Base-by-base conservation (phyloP, 2,329 filamentous ascomycete species). In the Colletotrichum sp. region DNA sequence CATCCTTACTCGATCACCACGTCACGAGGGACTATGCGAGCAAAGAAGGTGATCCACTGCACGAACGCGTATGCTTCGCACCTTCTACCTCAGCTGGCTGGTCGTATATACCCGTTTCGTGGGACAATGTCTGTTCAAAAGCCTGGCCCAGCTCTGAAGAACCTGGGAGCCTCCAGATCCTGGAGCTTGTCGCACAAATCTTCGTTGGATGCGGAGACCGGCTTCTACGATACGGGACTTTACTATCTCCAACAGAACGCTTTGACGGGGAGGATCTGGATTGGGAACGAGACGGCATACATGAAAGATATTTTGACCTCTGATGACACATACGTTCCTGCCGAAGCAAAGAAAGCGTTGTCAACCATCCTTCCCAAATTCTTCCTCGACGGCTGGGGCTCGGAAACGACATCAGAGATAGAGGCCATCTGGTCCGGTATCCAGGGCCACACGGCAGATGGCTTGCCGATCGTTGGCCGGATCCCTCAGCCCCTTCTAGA, bases 111-210 rank as follows among this genome's bases (percentile, higher is more conserved):
- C 60, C 86, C 86, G 0, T 80, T 85, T 21, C 83, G 86, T 39
- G 86, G 85, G 1, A 84, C 84, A 6, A 88, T 89, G 87, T 85
- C 85, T 4, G 84, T 85, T 6, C 87, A 88, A 75, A 79, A 81
- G 30, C 80, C 84, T 52, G 80, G 67, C 15, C 70, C 77, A 0
- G 39, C 28, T 1, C 75, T 80, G 3, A 73, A 77, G 10, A 71
- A 74, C 16, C 44, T 71, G 2, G 74, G 78, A 9, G 69, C 34
- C 18, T 39, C 66, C 3, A 39, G 71, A 4, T 79, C 79, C 2
- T 82, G 79, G 79, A 77, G 71, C 7, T 70, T 80, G 1, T 34
- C 73, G 1, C 69, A 72, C 15, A n/a, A 64, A 13, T 1, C 69
- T 16, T 24, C 39, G 0, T 30, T 72, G 9, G 71, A 77, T 15